Percentiles rank a stretch among this genome's conserved stretches.
Evolutionary conservation across 306 rosid species (phyloP).

Genomic region (Citrullus amarus): DNA sequence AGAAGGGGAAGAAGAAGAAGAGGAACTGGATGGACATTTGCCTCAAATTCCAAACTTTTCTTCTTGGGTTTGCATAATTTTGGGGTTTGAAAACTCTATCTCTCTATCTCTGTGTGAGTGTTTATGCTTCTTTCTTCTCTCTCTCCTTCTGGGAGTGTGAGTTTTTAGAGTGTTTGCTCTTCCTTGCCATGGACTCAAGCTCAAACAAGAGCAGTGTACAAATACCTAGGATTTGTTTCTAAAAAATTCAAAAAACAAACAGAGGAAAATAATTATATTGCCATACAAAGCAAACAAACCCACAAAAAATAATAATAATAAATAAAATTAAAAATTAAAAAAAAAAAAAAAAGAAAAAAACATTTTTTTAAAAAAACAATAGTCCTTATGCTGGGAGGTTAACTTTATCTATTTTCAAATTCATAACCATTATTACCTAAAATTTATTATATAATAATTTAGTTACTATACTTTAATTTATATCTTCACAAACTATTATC

Average conservation of each 20-base stretch:
- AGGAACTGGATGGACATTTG: constrained; percentile 32
- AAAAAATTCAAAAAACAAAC: neutral
- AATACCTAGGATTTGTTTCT: neutral
- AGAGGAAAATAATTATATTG: neutral
- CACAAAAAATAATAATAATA: too few relatives aligned
- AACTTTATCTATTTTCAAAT: too few relatives aligned
- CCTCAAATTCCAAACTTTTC: constrained; percentile 51
- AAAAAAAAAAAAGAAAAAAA: neutral
- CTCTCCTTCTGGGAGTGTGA: constrained; percentile 5
- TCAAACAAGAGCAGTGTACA: neutral
- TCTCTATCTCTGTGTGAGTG: neutral
- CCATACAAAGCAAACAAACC: neutral
- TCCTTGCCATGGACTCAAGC: constrained; percentile 38
- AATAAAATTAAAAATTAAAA: too few relatives aligned
- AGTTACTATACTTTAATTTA: too few relatives aligned
- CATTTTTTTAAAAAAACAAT: too few relatives aligned
- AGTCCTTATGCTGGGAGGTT: too few relatives aligned
- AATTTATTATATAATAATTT: too few relatives aligned
- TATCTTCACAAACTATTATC: too few relatives aligned
- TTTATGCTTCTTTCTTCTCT: constrained; percentile 1
- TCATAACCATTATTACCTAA: too few relatives aligned
- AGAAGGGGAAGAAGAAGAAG: neutral
- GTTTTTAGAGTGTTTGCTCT: constrained; percentile 10
- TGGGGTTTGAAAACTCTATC: constrained; percentile 22
- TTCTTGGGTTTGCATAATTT: constrained; percentile 40